Evolutionary conservation across 139 green algal genomes (phyloP), one percentile per base, ranked within the genome.

Genomic region (Coelastrella sp.): DNA sequence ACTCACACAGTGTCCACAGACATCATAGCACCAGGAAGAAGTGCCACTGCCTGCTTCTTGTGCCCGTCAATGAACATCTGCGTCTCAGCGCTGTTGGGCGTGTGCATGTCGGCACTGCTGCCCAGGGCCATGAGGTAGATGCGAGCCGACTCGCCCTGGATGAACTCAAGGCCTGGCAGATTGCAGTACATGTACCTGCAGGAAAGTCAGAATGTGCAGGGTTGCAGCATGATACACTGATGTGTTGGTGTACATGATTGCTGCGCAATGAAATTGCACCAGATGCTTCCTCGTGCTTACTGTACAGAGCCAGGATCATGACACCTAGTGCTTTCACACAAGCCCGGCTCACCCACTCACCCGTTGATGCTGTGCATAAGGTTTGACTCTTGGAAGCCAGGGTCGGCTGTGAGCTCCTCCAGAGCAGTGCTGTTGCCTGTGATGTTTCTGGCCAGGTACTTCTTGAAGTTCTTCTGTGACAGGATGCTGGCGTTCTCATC

Each of bases 61-160:
- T 91, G 89, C 61, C 85, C 89, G 58, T 92, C 81, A 66, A 82
- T 20, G 63, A 82, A 89, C 72, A 89, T 15, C 58, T 84, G 63
- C 9, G 20, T 82, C 82, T 91, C 88, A 61, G 80, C 88, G 7
- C 70, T 89, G 91, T 93, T 96, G 90, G 96, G 95, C 6, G 94
- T 94, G 94, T 97, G 96, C 92, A 97, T 91, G 93, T 97, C 96
- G 9, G 91, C 72, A 65, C 93, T 85, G n/a, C 74, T 91, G 78
- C 95, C 95, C 8, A 97, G 78, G 22, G 89, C 84, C 90, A 96
- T 93, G 58, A 96, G 70, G 87, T 96, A 92, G 35, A 95, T 63
- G 25, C 94, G 93, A n/a, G 85, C 81, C 22, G 78, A 60, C 19
- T 89, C 8, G 25, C 91, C 92, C 72, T 90, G 89, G 0, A 24